A percentile compares a stretch with the other conserved stretches of the same genome.
phyloP scores from a whole-genome alignment of 805 yeast genomes.

The Metschnikowia lochheadii region DNA sequence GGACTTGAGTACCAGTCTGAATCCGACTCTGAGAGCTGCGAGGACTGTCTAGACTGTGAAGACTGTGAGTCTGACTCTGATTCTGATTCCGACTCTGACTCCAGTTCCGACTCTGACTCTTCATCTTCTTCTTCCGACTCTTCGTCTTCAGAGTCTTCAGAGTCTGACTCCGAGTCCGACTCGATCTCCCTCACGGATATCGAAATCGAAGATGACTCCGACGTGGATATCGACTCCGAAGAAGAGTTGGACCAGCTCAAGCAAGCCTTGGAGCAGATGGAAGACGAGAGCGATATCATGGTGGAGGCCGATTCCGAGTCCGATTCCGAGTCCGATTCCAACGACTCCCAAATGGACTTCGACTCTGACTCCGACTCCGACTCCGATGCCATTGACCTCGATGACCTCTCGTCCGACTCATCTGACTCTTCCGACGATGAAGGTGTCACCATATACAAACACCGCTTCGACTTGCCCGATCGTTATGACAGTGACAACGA shows the following conservation, averaged over 20 bases:
- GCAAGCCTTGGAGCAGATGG: conserved; percentile 14
- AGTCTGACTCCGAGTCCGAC: conserved; percentile 7
- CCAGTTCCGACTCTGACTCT: conserved; percentile 2
- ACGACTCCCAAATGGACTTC: conserved; percentile 3
- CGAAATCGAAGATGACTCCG: conserved; percentile 1
- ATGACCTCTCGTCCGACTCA: conserved; percentile 19
- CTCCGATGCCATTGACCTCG: background rate
- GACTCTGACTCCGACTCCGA: conserved; percentile 33
- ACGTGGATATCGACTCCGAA: conserved; percentile 29
- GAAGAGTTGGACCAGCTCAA: conserved; percentile 23
- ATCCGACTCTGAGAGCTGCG: conserved; percentile 21
- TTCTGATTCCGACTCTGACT: conserved; percentile 9
- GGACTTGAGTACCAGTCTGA: conserved; percentile 15
- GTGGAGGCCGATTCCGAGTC: conserved; percentile 17
- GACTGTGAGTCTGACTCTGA: conserved; percentile 17
- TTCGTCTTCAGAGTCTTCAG: background rate
- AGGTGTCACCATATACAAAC: conserved; percentile 41
- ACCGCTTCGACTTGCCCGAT: conserved; percentile 38
- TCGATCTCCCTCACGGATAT: conserved; percentile 16
- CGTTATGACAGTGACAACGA: conserved; percentile 30
- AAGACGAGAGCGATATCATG: conserved; percentile 17
- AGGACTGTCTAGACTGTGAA: background rate
- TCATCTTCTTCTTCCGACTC: conserved; percentile 3
- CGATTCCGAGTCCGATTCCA: no score
- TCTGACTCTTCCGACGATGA: conserved; percentile 28